Conservation (phyloP, 2,329 filamentous ascomycete species). For the Colletotrichum brevisporum region DNA sequence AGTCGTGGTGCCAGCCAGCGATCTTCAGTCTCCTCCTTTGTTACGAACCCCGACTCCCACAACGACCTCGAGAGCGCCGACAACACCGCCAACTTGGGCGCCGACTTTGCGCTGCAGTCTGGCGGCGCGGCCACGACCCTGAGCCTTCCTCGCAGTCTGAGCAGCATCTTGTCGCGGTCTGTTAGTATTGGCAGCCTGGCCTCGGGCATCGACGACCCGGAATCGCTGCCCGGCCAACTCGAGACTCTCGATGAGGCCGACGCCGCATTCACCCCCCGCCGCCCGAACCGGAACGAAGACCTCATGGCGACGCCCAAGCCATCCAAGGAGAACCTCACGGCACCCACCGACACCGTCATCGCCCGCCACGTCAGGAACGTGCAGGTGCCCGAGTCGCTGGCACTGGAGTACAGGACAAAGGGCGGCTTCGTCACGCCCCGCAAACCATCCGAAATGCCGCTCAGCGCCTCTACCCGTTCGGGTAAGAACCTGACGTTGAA, state of each 20-base stretch:
- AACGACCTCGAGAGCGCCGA: constrained; percentile 78
- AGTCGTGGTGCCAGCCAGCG: constrained; percentile 71
- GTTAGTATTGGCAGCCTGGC: constrained; percentile 92
- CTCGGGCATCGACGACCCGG: constrained; percentile 78
- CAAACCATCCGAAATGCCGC: constrained; percentile 67
- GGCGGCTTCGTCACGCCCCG: constrained; percentile 74
- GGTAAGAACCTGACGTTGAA: constrained; percentile 88
- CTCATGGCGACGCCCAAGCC: constrained; percentile 80
- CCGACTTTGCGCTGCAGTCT: constrained; percentile 86
- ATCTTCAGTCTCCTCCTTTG: constrained; percentile 72
- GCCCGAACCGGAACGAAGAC: constrained; percentile 55
- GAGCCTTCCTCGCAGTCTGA: constrained; percentile 64
- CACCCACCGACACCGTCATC: constrained; percentile 89
- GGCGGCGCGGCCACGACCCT: constrained; percentile 78
- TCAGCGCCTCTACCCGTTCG: constrained; percentile 64
- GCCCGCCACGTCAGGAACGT: constrained; percentile 91
- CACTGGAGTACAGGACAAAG: constrained; percentile 86
- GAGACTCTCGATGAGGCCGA: constrained; percentile 66
- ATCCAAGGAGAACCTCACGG: constrained; percentile 66
- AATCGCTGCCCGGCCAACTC: constrained; percentile 61
- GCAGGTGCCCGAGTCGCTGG: constrained; percentile 89
- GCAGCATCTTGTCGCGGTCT: constrained; percentile 76
- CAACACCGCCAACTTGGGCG: constrained; percentile 74
- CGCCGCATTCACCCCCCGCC: constrained; percentile 51
- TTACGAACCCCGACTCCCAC: constrained; percentile 66